A percentile compares a stretch with the other conserved stretches of the same genome.
Conservation (phyloP, 345 rosid species). For the Rhodamnia argentea region DNA sequence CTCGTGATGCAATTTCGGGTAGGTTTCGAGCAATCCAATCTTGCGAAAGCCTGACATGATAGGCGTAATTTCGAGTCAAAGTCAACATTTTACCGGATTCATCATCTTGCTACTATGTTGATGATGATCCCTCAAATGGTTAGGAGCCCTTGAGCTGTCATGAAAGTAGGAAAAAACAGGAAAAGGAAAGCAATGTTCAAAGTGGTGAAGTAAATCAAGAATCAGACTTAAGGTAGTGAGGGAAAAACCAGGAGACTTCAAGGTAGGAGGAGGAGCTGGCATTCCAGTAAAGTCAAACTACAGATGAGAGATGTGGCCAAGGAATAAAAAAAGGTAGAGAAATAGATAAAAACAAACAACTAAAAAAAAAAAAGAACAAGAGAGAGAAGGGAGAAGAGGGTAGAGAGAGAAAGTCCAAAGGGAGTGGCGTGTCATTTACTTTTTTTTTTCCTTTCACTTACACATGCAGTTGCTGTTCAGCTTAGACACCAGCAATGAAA, state of each 20-base stretch:
- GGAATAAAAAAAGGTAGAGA: not conserved
- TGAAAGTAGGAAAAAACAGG: not conserved
- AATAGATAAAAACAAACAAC: not conserved
- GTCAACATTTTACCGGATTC: not conserved
- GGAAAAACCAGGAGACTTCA: not conserved
- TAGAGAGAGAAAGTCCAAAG: not conserved
- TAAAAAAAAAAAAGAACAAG: not conserved
- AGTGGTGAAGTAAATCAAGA: not conserved
- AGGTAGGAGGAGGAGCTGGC: not conserved
- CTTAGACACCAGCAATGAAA: no score
- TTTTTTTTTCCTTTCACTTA: not conserved
- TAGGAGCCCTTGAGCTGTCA: not conserved
- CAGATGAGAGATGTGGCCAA: not conserved
- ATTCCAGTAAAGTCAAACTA: not conserved
- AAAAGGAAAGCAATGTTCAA: not conserved
- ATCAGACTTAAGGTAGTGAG: not conserved
- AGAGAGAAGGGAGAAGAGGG: not conserved
- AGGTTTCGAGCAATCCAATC: not conserved
- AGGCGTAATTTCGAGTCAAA: not conserved
- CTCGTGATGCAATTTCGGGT: not conserved
- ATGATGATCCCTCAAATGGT: not conserved
- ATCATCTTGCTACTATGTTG: not conserved
- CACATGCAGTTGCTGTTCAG: not conserved
- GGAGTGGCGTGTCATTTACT: not conserved
- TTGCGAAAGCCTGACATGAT: not conserved